phyloP scores from a whole-genome alignment of 2,329 filamentous ascomycete species.

The Podosphaera xanthii region DNA sequence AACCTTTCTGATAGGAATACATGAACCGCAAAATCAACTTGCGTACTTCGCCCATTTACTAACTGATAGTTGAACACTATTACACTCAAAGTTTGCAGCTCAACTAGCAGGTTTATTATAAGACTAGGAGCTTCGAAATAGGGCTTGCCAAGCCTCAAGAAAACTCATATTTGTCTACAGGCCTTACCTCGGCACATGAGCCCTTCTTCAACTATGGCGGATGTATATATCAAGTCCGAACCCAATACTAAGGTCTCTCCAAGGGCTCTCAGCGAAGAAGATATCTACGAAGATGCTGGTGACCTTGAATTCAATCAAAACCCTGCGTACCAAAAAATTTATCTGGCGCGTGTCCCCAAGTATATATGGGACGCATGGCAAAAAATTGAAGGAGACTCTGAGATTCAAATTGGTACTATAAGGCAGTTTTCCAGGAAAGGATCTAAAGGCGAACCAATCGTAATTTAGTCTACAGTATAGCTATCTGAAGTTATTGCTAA shows the following conservation, averaged over 20 bases:
- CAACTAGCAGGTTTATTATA: too few species aligned
- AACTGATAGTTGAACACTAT: too few species aligned
- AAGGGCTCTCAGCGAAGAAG: constrained; percentile 31
- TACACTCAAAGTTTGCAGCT: too few species aligned
- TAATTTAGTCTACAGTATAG: constrained; percentile 4
- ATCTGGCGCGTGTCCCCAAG: constrained; percentile 56
- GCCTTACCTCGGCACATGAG: too few species aligned
- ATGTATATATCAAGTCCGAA: constrained; percentile 25
- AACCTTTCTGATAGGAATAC: too few species aligned
- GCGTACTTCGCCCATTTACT: too few species aligned
- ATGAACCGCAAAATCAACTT: too few species aligned
- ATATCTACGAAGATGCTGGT: constrained; percentile 45
- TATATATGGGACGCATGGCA: constrained; percentile 65
- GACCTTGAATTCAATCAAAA: constrained; percentile 32
- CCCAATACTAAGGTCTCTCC: constrained; percentile 22
- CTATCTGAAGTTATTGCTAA: neutral
- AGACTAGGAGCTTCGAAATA: too few species aligned
- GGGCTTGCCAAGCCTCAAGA: too few species aligned
- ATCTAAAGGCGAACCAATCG: constrained; percentile 27
- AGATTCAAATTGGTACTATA: constrained; percentile 62
- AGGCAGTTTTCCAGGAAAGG: constrained; percentile 22
- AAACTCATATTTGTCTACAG: too few species aligned
- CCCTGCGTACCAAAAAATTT: constrained; percentile 24
- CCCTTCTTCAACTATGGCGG: constrained; percentile 9
- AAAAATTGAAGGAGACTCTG: constrained; percentile 54